A percentile compares a stretch with the other conserved stretches of the same genome.
Evolutionary conservation across 2,329 filamentous ascomycete species (phyloP).

Genomic region (Thielaviopsis ethacetica): DNA sequence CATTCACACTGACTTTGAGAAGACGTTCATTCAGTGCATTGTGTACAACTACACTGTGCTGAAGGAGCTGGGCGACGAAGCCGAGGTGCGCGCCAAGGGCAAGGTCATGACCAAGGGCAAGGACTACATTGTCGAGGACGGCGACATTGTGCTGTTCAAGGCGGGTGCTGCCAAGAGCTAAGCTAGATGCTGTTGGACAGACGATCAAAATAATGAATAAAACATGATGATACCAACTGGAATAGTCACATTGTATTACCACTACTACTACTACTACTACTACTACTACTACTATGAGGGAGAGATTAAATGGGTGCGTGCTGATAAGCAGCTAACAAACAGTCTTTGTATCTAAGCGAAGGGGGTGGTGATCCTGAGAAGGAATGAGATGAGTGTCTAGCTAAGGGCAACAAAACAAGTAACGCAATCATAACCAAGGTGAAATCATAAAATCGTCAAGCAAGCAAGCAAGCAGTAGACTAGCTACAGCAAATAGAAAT

Average conservation of each 20-base stretch:
- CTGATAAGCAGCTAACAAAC: not conserved
- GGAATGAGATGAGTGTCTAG: not conserved
- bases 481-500: not conserved
- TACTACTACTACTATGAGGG: not conserved
- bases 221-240: conserved; percentile 5
- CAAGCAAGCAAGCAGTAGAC: not conserved
- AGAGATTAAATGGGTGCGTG: not conserved
- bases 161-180: conserved; percentile 64
- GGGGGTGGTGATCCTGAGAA: not conserved
- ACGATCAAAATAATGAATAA: conserved; percentile 7
- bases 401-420: not conserved
- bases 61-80: conserved; percentile 78
- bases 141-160: conserved; percentile 76
- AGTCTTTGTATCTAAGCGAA: not conserved
- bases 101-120: conserved; percentile 99
- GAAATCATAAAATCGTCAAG: not conserved
- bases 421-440: not conserved
- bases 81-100: conserved; percentile 76
- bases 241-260: not conserved
- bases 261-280: not conserved
- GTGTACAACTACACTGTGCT: conserved; percentile 78
- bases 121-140: conserved; percentile 81
- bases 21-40: conserved; percentile 95
- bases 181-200: conserved; percentile 11
- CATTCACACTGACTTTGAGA: conserved; percentile 96